phyloP scores from a whole-genome alignment of 2,329 filamentous ascomycete genomes.

The Diaporthe helianthi region DNA sequence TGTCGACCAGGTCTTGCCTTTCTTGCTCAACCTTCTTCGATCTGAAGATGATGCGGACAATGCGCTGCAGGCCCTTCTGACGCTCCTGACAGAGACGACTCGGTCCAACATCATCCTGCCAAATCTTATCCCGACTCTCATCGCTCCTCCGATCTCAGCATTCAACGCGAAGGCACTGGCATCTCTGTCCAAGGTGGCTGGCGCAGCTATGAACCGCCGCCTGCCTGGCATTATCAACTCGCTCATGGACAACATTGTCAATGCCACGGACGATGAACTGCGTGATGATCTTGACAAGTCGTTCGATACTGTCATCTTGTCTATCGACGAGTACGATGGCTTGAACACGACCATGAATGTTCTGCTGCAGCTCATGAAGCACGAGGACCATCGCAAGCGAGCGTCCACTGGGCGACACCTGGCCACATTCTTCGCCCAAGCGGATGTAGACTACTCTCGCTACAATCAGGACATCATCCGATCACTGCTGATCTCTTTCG shows the following conservation, averaged over 20 bases:
- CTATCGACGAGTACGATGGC: constrained; percentile 95
- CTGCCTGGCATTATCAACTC: constrained; percentile 91
- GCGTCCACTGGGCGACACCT: constrained; percentile 80
- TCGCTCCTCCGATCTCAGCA: constrained; percentile 85
- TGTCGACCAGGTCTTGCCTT: constrained; percentile 93
- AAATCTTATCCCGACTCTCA: constrained; percentile 92
- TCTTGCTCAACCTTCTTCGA: constrained; percentile 87
- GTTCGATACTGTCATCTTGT: constrained; percentile 88
- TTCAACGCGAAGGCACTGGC: constrained; percentile 96
- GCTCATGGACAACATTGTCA: constrained; percentile 90
- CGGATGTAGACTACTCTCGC: constrained; percentile 87
- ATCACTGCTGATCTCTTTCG: constrained; percentile 88
- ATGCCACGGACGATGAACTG: constrained; percentile 76
- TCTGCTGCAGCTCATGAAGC: constrained; percentile 84
- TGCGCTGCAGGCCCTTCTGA: constrained; percentile 89
- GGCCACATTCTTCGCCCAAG: constrained; percentile 81
- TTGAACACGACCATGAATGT: constrained; percentile 96
- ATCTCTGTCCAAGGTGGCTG: constrained; percentile 90
- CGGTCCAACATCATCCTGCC: constrained; percentile 96
- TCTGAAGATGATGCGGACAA: constrained; percentile 89
- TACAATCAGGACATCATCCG: constrained; percentile 97
- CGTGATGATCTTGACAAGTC: constrained; percentile 76
- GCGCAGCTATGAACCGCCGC: constrained; percentile 87
- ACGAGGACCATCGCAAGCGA: constrained; percentile 88
- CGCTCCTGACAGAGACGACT: constrained; percentile 90